Percentiles rank a stretch among this genome's conserved stretches.
These are phyloP conservation scores for Cordyceps cicadae DNA, from an alignment of 2,329 filamentous ascomycete genomes.

Conservation along the genomic window DNA sequence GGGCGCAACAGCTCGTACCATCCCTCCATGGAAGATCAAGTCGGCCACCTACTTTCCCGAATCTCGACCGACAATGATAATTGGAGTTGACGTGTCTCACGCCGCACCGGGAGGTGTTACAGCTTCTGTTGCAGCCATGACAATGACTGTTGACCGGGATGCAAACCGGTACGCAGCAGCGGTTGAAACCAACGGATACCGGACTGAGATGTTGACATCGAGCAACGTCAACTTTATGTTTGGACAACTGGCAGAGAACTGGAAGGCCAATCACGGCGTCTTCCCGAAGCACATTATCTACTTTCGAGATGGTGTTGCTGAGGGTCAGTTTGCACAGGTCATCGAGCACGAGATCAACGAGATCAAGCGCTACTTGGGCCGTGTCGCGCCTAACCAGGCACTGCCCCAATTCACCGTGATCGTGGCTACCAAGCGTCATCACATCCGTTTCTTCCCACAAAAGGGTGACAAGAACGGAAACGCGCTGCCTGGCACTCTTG, in stretches of 20 bases:
- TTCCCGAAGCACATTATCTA: conserved; percentile 73
- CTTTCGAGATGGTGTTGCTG: conserved; percentile 85
- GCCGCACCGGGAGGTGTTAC: conserved; percentile 56
- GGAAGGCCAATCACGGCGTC: conserved; percentile 47
- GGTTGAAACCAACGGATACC: conserved; percentile 74
- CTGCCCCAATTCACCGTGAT: conserved; percentile 70
- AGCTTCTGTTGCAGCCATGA: conserved; percentile 80
- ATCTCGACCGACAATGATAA: conserved; percentile 61
- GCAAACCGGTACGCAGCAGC: conserved; percentile 70
- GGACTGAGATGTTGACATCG: conserved; percentile 68
- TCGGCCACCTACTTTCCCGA: conserved; percentile 28
- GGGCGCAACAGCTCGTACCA: conserved; percentile 56
- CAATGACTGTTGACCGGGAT: conserved; percentile 65
- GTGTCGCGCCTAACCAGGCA: conserved; percentile 27
- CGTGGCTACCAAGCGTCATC: conserved; percentile 87
- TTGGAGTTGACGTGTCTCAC: conserved; percentile 89
- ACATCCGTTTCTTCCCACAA: conserved; percentile 83
- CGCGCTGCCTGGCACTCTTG: conserved; percentile 73
- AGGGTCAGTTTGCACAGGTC: conserved; percentile 76
- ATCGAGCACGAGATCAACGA: conserved; percentile 67
- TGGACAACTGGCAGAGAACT: conserved; percentile 52
- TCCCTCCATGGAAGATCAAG: conserved; percentile 24
- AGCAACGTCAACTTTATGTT: conserved; percentile 61
- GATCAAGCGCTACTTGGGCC: conserved; percentile 54
- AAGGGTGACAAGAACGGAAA: conserved; percentile 68